phyloP scores from a whole-genome alignment of 257 asterid genomes.

The Solanum microdontum region DNA sequence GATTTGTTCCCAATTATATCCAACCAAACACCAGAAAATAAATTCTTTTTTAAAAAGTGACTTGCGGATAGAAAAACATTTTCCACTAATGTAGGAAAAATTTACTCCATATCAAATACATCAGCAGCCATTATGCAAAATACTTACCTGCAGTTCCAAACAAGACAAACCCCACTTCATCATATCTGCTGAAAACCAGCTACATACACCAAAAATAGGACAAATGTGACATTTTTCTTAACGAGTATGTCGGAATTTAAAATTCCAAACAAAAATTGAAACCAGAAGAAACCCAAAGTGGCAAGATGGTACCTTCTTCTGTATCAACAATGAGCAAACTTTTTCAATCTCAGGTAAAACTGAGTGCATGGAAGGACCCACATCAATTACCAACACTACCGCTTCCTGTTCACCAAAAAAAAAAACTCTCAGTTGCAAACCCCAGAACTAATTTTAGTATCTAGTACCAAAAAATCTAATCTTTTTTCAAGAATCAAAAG shows the following conservation, averaged over 20 bases:
- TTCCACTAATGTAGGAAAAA: background rate
- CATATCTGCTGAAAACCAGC: conserved; percentile 61
- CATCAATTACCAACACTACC: conserved; percentile 74
- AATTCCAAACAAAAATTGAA: background rate
- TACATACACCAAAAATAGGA: conserved; percentile 20
- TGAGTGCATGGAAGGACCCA: conserved; percentile 80
- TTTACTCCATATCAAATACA: background rate
- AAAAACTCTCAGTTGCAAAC: background rate
- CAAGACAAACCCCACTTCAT: conserved; percentile 74
- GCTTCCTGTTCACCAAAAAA: conserved; percentile 45
- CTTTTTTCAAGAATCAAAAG: background rate
- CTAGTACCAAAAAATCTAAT: background rate
- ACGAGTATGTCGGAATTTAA: background rate
- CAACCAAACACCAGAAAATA: background rate
- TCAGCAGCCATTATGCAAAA: background rate
- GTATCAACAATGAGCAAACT: conserved; percentile 67
- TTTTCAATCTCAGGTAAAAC: conserved; percentile 70
- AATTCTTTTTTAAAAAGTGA: background rate
- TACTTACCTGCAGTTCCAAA: conserved; percentile 79
- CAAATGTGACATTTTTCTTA: background rate
- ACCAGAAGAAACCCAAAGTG: background rate
- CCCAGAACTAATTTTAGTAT: background rate
- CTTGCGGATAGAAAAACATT: background rate
- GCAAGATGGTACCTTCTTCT: conserved; percentile 57
- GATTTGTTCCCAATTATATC: background rate